A percentile compares a stretch with the other conserved stretches of the same genome.
Evolutionary conservation across 1,139 yeast species (phyloP).

Genomic region (Entelexis sorbosivorans): DNA sequence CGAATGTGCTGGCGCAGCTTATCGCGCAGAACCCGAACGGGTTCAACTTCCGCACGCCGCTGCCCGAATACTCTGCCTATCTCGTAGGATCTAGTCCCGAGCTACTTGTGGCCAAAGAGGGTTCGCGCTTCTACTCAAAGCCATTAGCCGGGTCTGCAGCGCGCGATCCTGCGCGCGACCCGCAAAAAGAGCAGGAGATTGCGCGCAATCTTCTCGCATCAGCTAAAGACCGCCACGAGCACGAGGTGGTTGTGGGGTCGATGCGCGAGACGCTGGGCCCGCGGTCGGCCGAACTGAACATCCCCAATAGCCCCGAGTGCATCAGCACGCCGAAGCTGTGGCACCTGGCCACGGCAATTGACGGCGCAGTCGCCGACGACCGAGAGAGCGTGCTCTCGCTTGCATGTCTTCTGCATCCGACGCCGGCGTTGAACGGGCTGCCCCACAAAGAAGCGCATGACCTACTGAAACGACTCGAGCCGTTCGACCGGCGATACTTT

Average conservation of each 20-base stretch:
- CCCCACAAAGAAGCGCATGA: conserved; percentile 13
- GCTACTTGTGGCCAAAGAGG: conserved; percentile 12
- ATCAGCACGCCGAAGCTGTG: conserved; percentile 15
- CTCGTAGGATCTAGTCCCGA: conserved; percentile 18
- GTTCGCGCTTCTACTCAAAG: conserved; percentile 9
- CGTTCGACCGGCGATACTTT: conserved; percentile 18
- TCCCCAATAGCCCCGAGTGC: conserved; percentile 8
- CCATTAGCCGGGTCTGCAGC: conserved; percentile 19
- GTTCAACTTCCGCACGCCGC: conserved; percentile 16
- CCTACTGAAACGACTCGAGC: conserved; percentile 12
- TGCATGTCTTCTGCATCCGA: conserved; percentile 15
- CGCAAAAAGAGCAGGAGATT: conserved; percentile 1
- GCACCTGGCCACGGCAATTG: conserved; percentile 15
- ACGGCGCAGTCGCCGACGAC: conserved; percentile 1
- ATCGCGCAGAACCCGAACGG: conserved; percentile 10
- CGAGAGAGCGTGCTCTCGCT: conserved; percentile 9
- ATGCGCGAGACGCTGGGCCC: conserved; percentile 10
- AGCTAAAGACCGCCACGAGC: conserved; percentile 15
- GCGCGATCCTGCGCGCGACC: conserved; percentile 2
- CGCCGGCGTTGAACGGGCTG: conserved; percentile 19
- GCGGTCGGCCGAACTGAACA: conserved; percentile 1
- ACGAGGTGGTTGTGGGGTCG: conserved; percentile 15
- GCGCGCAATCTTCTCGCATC: conserved; percentile 3
- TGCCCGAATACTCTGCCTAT: conserved; percentile 6
- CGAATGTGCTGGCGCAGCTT: conserved; percentile 5